A percentile compares a stretch with the other conserved stretches of the same genome.
Evolutionary conservation across 768 basidiomycete species (phyloP).

Genomic region (Panaeolus cyanescens): DNA sequence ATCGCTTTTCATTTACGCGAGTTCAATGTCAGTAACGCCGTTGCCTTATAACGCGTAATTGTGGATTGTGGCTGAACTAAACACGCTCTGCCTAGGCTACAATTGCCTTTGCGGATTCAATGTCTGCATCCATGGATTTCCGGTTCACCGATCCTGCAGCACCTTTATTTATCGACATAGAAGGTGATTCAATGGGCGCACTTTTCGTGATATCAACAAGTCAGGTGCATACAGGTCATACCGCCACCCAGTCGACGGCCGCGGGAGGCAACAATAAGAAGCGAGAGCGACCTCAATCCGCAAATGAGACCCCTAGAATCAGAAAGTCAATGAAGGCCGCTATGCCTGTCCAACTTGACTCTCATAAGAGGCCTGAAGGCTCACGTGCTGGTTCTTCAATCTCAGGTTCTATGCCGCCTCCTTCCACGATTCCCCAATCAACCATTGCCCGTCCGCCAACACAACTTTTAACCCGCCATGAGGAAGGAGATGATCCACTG

Average conservation of each 20-base stretch:
- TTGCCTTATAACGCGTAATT: no score
- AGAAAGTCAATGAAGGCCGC: slow-evolving; percentile 59
- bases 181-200: slow-evolving; percentile 62
- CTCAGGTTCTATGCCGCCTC: slow-evolving; percentile 43
- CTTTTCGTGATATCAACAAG: slow-evolving; percentile 84
- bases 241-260: slow-evolving; percentile 25
- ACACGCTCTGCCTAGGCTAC: slow-evolving; percentile 63
- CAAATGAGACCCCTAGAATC: slow-evolving; percentile 40
- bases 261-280: slow-evolving; percentile 31
- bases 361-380: slow-evolving; percentile 9
- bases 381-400: slow-evolving; percentile 26
- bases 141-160: slow-evolving; percentile 75
- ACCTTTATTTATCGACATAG: slow-evolving; percentile 78
- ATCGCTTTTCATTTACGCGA: slow-evolving; percentile 83
- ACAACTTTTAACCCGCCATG: slow-evolving; percentile 11
- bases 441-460: neutral
- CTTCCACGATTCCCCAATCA: slow-evolving; percentile 22
- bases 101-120: slow-evolving; percentile 76
- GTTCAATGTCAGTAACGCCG: slow-evolving; percentile 60
- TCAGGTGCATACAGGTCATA: slow-evolving; percentile 46
- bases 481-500: slow-evolving; percentile 34
- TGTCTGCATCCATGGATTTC: slow-evolving; percentile 63
- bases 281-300: slow-evolving; percentile 45
- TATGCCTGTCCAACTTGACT: slow-evolving; percentile 28
- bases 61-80: neutral